Base-by-base conservation (phyloP, 169 alveolate genomes). In the Plasmodium blacklocki region DNA sequence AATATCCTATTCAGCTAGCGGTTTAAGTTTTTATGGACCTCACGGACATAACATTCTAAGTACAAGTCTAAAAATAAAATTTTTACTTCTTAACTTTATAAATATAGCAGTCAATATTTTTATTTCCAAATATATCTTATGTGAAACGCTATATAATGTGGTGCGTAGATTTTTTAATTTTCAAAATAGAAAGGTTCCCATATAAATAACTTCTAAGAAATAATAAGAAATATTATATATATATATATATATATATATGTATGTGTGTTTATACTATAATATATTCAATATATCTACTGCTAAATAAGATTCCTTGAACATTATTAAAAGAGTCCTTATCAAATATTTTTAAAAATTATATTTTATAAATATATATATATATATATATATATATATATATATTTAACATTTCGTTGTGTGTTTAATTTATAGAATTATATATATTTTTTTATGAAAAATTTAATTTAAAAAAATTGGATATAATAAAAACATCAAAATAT, bases 1-100 rank as follows among this genome's bases (percentile, higher is more conserved):
- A 76, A 62, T 95, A 29, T 78, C 98, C 1, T 83, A 95, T 52
- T 93, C 96, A 39, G 97, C 97, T 23, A 89, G 94, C 47, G 96
- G 98, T 23, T 88, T 93, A 64, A 97, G 97, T 14, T 95, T 96
- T 89, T 83, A 94, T 78, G 97, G 98, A 23, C 97, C 96, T 66
- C 93, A 85, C 7, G 97, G 96, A 32, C 94, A 96, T 80, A 96
- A 93, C 76, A 87, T 96, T 47, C 88, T 95, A 21, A 91, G 96
- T 12, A 56, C 88, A 12, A 15, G 83, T 47, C 93, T 90, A 89
- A 93, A 92, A 92, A 94, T 95, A 64, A 52, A 94, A 47, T 63
- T 59, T 14, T n/a, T 54, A 26, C 45, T 52, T 45, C 43, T 63
- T 32, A 62, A 54, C 60, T 14, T 54, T 54, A 21, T 74, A 56